Conservation (phyloP, 2,329 filamentous ascomycete species). For the Chaetothyriales sp. region DNA sequence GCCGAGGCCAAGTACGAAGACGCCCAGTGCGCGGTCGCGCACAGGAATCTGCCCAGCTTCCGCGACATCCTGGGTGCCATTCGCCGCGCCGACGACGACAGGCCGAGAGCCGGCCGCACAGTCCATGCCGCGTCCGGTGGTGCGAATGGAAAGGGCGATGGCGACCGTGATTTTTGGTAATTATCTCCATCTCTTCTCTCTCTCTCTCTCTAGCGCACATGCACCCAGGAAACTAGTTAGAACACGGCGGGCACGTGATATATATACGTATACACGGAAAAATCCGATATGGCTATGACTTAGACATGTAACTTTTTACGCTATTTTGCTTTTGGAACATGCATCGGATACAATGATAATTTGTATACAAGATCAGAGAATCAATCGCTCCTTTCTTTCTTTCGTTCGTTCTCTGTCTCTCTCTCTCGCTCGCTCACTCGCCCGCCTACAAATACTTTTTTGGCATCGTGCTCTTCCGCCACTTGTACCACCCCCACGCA, state of each 20-base stretch:
- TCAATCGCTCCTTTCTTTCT: neutral
- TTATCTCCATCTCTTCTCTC: neutral
- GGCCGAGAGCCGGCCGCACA: neutral
- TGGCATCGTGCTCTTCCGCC: conserved; percentile 57
- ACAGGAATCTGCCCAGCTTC: neutral
- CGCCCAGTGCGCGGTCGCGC: conserved; percentile 23
- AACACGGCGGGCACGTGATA: no score
- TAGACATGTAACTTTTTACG: no score
- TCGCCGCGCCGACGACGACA: neutral
- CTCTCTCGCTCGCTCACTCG: no score
- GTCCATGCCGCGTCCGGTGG: neutral
- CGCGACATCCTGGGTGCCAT: neutral
- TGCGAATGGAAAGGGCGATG: neutral
- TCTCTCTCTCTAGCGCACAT: no score
- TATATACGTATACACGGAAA: no score
- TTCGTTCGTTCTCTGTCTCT: no score
- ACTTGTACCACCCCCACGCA: conserved; percentile 67
- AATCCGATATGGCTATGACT: no score
- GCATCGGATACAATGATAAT: no score
- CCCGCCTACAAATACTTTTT: conserved; percentile 89
- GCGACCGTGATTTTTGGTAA: neutral
- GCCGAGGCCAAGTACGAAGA: conserved; percentile 28
- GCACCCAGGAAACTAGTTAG: no score
- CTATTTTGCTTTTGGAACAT: no score
- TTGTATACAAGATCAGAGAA: neutral